Base-by-base conservation (phyloP, 768 basidiomycete genomes). In the Lentinula edodes region DNA sequence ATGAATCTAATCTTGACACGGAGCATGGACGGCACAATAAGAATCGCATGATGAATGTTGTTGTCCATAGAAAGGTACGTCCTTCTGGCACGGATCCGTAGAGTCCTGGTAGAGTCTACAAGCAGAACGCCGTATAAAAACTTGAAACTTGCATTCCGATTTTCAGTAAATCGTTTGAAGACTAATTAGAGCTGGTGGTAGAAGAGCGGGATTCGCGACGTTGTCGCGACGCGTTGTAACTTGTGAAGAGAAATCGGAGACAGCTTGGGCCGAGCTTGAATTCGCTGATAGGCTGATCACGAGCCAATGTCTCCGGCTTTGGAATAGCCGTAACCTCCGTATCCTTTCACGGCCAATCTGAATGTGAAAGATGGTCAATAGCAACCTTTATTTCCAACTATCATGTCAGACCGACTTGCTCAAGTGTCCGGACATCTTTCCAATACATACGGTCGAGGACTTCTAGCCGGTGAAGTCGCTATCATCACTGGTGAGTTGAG, bases 381-480 rank as follows among this genome's bases (percentile, higher is more conserved):
- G 10, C 20, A 10, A 28, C 12, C 51, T 52, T 52, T 52, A 5
- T 34, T 35, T 36, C n/a, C 35, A 41, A 60, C 41, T 28, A 38
- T 64, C 20, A 86, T 86, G 83, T 73, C 85, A 39, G 72, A 71
- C 67, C 83, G 86, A 69, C 82, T 91, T 46, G 72, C 83, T 51
- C 90, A 91, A 74, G 81, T 92, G 52, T 81, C 89, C 34, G 83
- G 83, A 58, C 90, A 92, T 68, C 73, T 92, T 32, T 80, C 81
- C 41, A 87, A 83, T 67, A 66, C 76, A 9, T 66, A 78, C 56
- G 72, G 78, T 32, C 75, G 81, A 18, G 90, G 91, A 3, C 75
- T 93, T 48, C 78, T 92, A 52, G 80, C 78, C 1, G 89, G 86
- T 6, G 89, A 93, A 67, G 91, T 93, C 7, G 91, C 89, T 15